These are phyloP conservation scores for Volvox carteri DNA, from an alignment of 163 green algal species.

Conservation along the genomic window DNA sequence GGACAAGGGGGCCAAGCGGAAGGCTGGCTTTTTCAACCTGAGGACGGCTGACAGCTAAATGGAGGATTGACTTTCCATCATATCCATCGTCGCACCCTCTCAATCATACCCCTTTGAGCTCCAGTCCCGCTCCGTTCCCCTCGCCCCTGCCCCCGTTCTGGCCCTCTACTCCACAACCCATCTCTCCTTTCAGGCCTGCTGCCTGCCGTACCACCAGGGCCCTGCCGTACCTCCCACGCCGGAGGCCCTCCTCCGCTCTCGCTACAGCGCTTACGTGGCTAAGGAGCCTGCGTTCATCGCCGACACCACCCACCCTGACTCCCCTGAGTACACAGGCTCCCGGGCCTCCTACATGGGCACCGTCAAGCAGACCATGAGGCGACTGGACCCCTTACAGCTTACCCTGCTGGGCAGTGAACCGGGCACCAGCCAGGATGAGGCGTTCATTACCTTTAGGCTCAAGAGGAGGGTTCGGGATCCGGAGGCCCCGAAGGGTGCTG, in stretches of 20 bases:
- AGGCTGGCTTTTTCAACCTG: too few species aligned
- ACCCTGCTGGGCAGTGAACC: neutral
- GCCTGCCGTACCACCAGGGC: slow-evolving; percentile 3
- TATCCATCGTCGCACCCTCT: neutral
- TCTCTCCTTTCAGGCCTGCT: slow-evolving; percentile 19
- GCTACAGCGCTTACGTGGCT: slow-evolving; percentile 45
- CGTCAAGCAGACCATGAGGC: slow-evolving; percentile 52
- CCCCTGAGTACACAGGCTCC: slow-evolving; percentile 28
- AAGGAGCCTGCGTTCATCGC: slow-evolving; percentile 48
- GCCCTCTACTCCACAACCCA: neutral
- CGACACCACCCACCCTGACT: slow-evolving; percentile 46
- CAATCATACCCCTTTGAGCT: neutral
- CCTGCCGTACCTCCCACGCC: neutral
- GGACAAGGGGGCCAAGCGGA: too few species aligned
- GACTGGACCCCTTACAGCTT: slow-evolving; percentile 34
- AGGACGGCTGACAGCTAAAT: too few species aligned
- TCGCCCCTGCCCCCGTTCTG: neutral
- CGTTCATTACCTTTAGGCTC: slow-evolving; percentile 45
- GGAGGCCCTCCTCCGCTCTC: slow-evolving; percentile 41
- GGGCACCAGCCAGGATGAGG: slow-evolving; percentile 6
- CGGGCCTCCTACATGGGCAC: slow-evolving; percentile 15
- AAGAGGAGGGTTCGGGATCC: slow-evolving; percentile 28
- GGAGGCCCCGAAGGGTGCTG: neutral
- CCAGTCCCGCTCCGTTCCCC: neutral
- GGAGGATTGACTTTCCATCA: neutral